A percentile compares a stretch with the other conserved stretches of the same genome.
Evolutionary conservation across 768 basidiomycete species (phyloP).

Genomic region (Pleurotus ostreatus): DNA sequence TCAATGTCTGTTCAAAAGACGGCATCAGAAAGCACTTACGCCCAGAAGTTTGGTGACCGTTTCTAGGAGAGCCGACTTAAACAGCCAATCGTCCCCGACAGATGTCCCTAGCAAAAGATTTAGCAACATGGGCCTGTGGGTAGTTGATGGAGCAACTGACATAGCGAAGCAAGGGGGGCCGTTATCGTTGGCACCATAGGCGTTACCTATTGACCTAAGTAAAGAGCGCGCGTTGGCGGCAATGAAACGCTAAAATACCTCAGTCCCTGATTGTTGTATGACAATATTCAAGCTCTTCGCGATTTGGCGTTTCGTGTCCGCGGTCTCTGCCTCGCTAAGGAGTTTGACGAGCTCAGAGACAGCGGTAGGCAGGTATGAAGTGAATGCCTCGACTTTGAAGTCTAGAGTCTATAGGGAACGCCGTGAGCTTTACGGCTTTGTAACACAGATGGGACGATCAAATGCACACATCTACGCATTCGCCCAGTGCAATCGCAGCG

Average conservation of each 20-base stretch:
- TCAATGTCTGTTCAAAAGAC: neutral
- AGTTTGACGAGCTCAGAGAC: constrained; percentile 68
- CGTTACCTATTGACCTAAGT: constrained; percentile 44
- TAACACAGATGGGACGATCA: neutral
- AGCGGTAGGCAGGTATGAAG: constrained; percentile 60
- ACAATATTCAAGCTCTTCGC: constrained; percentile 64
- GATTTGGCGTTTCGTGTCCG: constrained; percentile 77
- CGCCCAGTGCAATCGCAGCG: constrained; percentile 71
- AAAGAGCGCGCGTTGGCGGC: neutral
- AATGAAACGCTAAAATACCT: constrained; percentile 22
- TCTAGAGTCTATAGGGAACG: constrained; percentile 45
- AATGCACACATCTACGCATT: constrained; percentile 77
- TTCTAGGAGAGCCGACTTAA: constrained; percentile 66
- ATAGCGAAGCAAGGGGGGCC: constrained; percentile 64
- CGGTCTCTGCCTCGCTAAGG: constrained; percentile 66
- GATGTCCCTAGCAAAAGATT: constrained; percentile 49
- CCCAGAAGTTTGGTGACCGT: constrained; percentile 68
- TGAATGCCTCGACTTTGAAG: constrained; percentile 60
- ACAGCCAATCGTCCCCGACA: constrained; percentile 65
- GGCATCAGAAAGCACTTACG: constrained; percentile 33
- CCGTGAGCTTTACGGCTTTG: neutral
- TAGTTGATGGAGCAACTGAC: constrained; percentile 37
- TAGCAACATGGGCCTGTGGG: constrained; percentile 6
- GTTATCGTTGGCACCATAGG: constrained; percentile 62
- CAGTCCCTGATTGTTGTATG: constrained; percentile 50